Conservation (phyloP, 179 eudicot genomes). For the Dionaea muscipula region DNA sequence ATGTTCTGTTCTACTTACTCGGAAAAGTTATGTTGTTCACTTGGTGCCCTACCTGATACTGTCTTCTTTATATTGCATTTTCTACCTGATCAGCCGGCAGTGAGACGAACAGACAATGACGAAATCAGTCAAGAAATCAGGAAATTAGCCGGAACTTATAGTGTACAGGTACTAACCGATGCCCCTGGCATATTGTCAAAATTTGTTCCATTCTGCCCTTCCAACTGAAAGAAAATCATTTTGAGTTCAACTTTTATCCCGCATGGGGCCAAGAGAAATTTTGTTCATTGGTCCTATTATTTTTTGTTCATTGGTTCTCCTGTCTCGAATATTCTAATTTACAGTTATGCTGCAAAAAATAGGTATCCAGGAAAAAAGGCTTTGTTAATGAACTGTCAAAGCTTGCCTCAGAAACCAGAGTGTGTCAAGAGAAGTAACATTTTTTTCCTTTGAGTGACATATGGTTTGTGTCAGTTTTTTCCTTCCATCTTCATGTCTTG, state of each 20-base stretch:
- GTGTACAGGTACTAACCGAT: conserved; percentile 31
- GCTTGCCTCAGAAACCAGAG: conserved; percentile 31
- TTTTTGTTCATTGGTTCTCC: not conserved
- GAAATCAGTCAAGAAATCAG: conserved; percentile 34
- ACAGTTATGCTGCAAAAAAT: not conserved
- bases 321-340: not conserved
- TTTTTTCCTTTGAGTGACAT: conserved; percentile 1
- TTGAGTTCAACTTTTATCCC: no score
- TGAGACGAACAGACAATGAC: conserved; percentile 27
- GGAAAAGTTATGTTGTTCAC: not conserved
- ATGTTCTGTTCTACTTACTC: not conserved
- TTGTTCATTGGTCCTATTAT: not conserved
- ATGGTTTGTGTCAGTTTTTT: conserved; percentile 3
- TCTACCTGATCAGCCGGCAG: conserved; percentile 27
- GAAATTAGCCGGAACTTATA: conserved; percentile 27
- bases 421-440: conserved; percentile 51
- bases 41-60: not conserved
- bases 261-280: not conserved
- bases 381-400: conserved; percentile 26
- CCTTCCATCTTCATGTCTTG: not conserved
- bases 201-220: not conserved
- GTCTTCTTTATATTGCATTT: conserved; percentile 2
- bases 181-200: no score
- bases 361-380: conserved; percentile 40
- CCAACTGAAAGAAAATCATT: not conserved